Conservation (phyloP, 2,329 filamentous ascomycete genomes). For the Aspergillus ibericus region DNA sequence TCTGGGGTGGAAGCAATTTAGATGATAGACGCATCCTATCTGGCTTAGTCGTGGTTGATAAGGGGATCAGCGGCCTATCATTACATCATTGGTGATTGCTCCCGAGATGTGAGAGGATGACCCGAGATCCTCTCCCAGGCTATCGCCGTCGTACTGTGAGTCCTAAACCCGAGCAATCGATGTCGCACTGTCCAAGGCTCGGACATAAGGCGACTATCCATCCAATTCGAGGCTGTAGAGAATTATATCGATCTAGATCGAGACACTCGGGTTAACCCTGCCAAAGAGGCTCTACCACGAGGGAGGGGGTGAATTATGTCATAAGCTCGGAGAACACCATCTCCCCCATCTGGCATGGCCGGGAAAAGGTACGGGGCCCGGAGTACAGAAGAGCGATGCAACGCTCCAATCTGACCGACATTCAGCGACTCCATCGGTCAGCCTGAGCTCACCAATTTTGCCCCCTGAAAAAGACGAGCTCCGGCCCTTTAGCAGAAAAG, state of each 20-base stretch:
- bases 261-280: not conserved
- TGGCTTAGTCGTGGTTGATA: no score
- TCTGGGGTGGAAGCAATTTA: no score
- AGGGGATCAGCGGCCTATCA: not conserved
- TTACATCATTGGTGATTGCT: not conserved
- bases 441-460: no score
- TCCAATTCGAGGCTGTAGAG: not conserved
- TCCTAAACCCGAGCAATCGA: not conserved
- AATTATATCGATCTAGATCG: not conserved
- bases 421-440: not conserved
- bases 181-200: not conserved
- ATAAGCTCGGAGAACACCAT: not conserved
- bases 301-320: not conserved
- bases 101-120: not conserved
- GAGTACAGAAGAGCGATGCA: not conserved
- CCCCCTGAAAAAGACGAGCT: not conserved
- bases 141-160: not conserved
- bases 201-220: not conserved
- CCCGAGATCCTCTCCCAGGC: not conserved
- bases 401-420: not conserved
- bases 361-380: not conserved
- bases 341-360: no score
- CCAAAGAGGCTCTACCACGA: not conserved
- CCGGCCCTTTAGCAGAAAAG: no score
- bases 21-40: not conserved